Percentiles rank a stretch among this genome's conserved stretches.
Conservation (phyloP, 108 stramenopile species). For the Schizochytrium sp. region DNA sequence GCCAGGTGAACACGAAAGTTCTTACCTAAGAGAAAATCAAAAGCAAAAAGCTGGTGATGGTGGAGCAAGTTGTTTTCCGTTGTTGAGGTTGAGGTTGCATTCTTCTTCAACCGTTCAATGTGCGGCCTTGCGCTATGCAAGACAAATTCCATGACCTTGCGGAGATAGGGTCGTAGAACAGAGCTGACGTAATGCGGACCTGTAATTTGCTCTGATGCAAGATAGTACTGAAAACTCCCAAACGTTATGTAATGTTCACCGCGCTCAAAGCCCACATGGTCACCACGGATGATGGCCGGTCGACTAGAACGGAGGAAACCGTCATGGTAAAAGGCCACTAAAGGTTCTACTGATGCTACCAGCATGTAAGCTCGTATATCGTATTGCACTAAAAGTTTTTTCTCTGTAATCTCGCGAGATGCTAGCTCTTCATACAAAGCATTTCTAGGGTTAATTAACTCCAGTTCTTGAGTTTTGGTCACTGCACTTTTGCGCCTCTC, state of each 20-base stretch:
- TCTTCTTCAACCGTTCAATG: not conserved
- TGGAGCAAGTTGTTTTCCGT: slow-evolving; percentile 1
- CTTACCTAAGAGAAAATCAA: slow-evolving; percentile 28
- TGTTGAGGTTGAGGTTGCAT: not conserved
- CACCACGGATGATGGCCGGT: slow-evolving; percentile 4
- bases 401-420: not conserved
- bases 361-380: slow-evolving; percentile 8
- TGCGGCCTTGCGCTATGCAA: slow-evolving; percentile 38
- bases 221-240: slow-evolving; percentile 47
- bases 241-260: slow-evolving; percentile 51
- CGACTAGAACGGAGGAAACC: slow-evolving; percentile 24
- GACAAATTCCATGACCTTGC: slow-evolving; percentile 52
- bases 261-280: slow-evolving; percentile 9
- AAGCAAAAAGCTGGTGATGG: slow-evolving; percentile 53
- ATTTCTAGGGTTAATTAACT: slow-evolving; percentile 52
- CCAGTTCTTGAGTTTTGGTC: not conserved
- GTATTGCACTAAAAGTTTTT: not conserved
- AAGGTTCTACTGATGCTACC: not conserved
- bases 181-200: slow-evolving; percentile 59
- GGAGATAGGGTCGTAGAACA: slow-evolving; percentile 29
- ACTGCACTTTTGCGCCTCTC: slow-evolving; percentile 48
- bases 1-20: slow-evolving; percentile 42
- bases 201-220: slow-evolving; percentile 46
- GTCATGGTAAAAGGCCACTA: slow-evolving; percentile 52
- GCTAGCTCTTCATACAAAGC: slow-evolving; percentile 40